phyloP scores from a whole-genome alignment of 1,139 yeast species.

The Yamadazyma dushanensis region DNA sequence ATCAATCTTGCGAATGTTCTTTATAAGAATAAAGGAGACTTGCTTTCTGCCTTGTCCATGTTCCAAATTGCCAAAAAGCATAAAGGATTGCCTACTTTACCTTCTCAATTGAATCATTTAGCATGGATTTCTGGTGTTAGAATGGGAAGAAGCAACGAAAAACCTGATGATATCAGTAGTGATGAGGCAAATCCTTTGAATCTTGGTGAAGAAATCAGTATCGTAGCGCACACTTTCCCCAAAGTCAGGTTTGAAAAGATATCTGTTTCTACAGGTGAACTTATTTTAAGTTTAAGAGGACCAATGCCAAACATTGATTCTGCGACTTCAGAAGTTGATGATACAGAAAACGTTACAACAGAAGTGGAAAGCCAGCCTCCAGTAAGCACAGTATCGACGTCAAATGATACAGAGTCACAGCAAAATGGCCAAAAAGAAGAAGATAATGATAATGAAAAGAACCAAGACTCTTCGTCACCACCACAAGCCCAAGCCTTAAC shows the following conservation, averaged over 20 bases:
- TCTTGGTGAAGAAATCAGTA: conserved; percentile 87
- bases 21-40: conserved; percentile 34
- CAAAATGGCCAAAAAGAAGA: conserved; percentile 4
- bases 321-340: conserved; percentile 5
- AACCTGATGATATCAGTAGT: conserved; percentile 17
- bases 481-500: not conserved
- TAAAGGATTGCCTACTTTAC: conserved; percentile 25
- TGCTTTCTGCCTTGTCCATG: conserved; percentile 36
- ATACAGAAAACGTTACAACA: conserved; percentile 4
- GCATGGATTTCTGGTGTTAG: conserved; percentile 95
- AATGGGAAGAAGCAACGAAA: conserved; percentile 59
- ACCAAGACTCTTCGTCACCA: not conserved
- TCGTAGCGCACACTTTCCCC: conserved; percentile 89
- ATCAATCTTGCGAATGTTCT: conserved; percentile 35
- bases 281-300: conserved; percentile 75
- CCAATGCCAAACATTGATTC: conserved; percentile 49
- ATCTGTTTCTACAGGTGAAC: conserved; percentile 80
- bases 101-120: conserved; percentile 58
- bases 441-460: conserved; percentile 5
- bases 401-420: not conserved
- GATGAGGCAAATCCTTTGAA: conserved; percentile 58
- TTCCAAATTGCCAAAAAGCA: conserved; percentile 33
- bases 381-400: not conserved
- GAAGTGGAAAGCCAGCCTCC: not conserved
- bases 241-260: conserved; percentile 83